phyloP scores from a whole-genome alignment of 345 rosid genomes.

The Hibiscus syriacus region DNA sequence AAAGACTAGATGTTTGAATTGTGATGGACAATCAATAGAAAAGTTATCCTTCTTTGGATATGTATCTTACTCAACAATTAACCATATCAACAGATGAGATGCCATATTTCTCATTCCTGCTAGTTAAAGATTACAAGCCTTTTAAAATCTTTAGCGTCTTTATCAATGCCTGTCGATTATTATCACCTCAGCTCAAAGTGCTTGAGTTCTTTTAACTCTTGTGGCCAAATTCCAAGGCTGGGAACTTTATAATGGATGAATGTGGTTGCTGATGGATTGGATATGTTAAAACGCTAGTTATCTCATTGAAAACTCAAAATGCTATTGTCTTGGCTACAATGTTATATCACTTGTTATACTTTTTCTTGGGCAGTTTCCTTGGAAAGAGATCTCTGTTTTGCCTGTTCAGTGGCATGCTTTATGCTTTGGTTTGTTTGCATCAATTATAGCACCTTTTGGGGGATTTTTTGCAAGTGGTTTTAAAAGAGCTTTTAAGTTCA shows the following conservation, averaged over 20 bases:
- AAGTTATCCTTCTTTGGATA: background rate
- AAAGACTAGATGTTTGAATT: background rate
- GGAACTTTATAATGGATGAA: background rate
- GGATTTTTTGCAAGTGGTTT: constrained; percentile 98
- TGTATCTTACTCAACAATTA: background rate
- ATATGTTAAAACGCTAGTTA: background rate
- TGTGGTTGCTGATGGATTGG: background rate
- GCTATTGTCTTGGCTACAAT: background rate
- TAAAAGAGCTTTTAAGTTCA: constrained; percentile 91
- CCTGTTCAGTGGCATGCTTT: constrained; percentile 97
- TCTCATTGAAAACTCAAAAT: background rate
- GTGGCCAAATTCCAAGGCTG: background rate
- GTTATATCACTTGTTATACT: background rate
- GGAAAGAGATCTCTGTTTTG: constrained; percentile 76
- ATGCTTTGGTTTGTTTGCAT: constrained; percentile 88
- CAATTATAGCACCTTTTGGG: constrained; percentile 98
- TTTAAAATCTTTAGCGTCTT: background rate
- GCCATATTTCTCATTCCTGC: background rate
- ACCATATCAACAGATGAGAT: background rate
- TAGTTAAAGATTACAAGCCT: background rate
- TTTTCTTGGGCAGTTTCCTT: constrained; percentile 54
- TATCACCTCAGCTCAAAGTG: background rate
- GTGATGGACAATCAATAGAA: background rate
- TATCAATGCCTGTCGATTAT: background rate
- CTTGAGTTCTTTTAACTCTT: background rate